A percentile compares a stretch with the other conserved stretches of the same genome.
Evolutionary conservation across 768 basidiomycete genomes (phyloP).

Genomic region (Suillus cothurnatus): DNA sequence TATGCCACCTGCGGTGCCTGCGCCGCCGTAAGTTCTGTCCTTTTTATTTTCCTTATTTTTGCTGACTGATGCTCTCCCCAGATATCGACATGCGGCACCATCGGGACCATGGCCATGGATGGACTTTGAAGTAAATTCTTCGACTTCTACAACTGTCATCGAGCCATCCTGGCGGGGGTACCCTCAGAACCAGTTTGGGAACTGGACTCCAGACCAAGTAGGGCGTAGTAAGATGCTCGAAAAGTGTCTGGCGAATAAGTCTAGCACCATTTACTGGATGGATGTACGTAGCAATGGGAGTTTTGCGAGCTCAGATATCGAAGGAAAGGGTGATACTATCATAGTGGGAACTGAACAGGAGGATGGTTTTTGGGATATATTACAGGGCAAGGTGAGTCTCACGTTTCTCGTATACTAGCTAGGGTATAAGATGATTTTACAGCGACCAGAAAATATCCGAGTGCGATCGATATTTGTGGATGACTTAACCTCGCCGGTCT

Average conservation of each 20-base stretch:
- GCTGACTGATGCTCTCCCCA: background rate
- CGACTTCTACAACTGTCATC: background rate
- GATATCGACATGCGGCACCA: slow-evolving; percentile 25
- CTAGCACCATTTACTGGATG: slow-evolving; percentile 26
- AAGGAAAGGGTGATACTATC: background rate
- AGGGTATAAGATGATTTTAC: slow-evolving; percentile 18
- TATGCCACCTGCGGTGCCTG: slow-evolving; percentile 4
- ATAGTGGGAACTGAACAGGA: slow-evolving; percentile 17
- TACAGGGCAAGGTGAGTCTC: slow-evolving; percentile 36
- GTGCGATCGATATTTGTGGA: slow-evolving; percentile 54
- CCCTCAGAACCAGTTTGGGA: slow-evolving; percentile 31
- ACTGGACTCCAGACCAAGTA: slow-evolving; percentile 37
- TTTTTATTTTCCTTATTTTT: too few relatives aligned
- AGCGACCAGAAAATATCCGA: slow-evolving; percentile 40
- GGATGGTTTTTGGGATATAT: slow-evolving; percentile 37
- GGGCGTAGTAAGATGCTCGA: slow-evolving; percentile 32
- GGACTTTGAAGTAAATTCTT: slow-evolving; percentile 12
- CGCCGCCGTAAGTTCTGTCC: background rate
- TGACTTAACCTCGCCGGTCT: slow-evolving; percentile 48
- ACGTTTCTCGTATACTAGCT: background rate
- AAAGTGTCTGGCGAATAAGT: slow-evolving; percentile 16
- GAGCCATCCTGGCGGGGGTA: slow-evolving; percentile 18
- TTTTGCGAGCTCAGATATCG: slow-evolving; percentile 10
- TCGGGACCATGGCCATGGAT: slow-evolving; percentile 39
- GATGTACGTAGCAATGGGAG: slow-evolving; percentile 19